A percentile compares a stretch with the other conserved stretches of the same genome.
phyloP scores from a whole-genome alignment of 805 yeast species.

The Scheffersomyces coipomensis region DNA sequence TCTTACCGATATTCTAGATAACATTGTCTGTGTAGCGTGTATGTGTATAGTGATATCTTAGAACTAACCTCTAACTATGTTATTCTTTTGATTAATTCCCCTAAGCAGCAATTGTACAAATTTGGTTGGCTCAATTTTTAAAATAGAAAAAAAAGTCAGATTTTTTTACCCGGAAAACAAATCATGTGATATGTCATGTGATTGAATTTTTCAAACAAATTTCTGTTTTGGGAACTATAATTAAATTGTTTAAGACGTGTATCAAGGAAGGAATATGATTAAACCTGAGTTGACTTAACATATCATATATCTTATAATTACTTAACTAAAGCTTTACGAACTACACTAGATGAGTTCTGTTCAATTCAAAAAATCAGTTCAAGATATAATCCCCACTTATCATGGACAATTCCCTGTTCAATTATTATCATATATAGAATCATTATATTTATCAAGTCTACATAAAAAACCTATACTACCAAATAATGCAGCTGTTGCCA shows the following conservation, averaged over 20 bases:
- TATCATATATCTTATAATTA: too few species aligned
- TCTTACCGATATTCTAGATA: conserved; percentile 5
- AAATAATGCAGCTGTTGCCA: conserved; percentile 57
- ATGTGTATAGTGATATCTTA: too few species aligned
- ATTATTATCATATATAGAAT: conserved; percentile 22
- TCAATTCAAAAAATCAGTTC: conserved; percentile 32
- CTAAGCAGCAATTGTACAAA: neutral
- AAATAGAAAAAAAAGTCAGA: neutral
- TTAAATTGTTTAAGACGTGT: too few species aligned
- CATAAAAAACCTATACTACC: conserved; percentile 48
- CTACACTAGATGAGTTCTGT: conserved; percentile 2
- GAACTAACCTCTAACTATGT: too few species aligned
- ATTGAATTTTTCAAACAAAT: too few species aligned
- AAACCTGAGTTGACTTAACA: too few species aligned
- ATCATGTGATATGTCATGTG: too few species aligned
- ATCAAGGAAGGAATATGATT: too few species aligned
- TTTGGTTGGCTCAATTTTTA: neutral
- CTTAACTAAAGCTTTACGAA: too few species aligned
- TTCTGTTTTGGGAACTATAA: too few species aligned
- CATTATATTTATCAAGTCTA: conserved; percentile 52
- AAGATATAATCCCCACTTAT: conserved; percentile 52
- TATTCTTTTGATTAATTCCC: neutral
- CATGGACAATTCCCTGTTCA: conserved; percentile 11
- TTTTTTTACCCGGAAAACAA: neutral
- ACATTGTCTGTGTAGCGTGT: neutral